Base-by-base conservation (phyloP, 1,139 yeast species). In the Casaregolazyma suthepensis region DNA sequence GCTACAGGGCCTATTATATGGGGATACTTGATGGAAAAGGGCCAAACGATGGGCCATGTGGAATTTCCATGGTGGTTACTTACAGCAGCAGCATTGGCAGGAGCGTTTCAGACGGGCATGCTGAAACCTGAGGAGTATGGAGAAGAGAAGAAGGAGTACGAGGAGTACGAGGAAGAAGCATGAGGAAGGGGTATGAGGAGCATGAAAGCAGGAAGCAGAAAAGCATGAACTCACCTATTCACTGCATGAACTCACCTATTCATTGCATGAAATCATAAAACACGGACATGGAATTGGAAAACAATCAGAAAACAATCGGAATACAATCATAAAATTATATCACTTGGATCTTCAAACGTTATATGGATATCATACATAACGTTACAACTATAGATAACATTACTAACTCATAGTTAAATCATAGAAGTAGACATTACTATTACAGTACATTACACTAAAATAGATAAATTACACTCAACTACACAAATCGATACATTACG, bases 1-100 rank as follows among this genome's bases (percentile, higher is more conserved):
- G 82, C 79, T 53, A 46, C 79, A 1, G 87, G 83, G 2, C 88
- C 88, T 0, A 65, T 81, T 17, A 43, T 73, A 1, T 81, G 85
- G 83, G 87, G 87, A 10, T 69, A 67, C 51, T 61, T 82, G 45
- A 80, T 82, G 77, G 71, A 83, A 1, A 70, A 70, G 57, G 75
- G 77, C 23, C 78, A 79, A 58, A 64, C 63, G n/a, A 59, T 66
- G 35, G 70, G 73, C 10, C 64, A 73, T 45, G 81, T 76, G 0
- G 78, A 80, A 68, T 56, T 80, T 5, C 76, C 83, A 0, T 82
- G 85, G 85, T 74, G 78, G 49, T 50, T 67, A 1, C 59, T 81
- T 35, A 60, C 63, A 19, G 43, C 52, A 17, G 47, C 56, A 4
- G 60, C 74, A 54, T 55, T 56, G 10, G 43, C 60, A 35, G 77